These are phyloP conservation scores for Pyracantha coccinea DNA, from an alignment of 331 rosid species.

Conservation along the genomic window DNA sequence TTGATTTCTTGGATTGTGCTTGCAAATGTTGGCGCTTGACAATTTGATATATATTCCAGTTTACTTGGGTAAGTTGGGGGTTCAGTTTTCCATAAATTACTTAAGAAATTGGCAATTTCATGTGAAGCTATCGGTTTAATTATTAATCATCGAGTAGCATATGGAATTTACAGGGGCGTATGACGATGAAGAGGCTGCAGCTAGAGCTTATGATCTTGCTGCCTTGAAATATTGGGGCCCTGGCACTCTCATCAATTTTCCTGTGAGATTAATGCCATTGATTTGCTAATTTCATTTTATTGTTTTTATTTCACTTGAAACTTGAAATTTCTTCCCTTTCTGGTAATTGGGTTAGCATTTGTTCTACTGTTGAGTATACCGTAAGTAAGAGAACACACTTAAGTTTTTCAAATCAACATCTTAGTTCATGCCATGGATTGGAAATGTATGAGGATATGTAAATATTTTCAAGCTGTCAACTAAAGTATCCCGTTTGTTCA, in stretches of 20 bases:
- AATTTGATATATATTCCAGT: slow-evolving; percentile 43
- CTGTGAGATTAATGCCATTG: slow-evolving; percentile 49
- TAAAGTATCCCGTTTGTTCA: not conserved
- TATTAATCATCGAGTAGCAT: slow-evolving; percentile 9
- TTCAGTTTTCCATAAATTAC: not conserved
- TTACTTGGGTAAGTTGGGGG: slow-evolving; percentile 74
- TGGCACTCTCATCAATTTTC: slow-evolving; percentile 94
- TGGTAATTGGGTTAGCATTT: not conserved
- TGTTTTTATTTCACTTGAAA: not conserved
- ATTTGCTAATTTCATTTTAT: not conserved
- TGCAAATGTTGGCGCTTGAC: slow-evolving; percentile 23
- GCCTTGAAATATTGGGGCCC: slow-evolving; percentile 99
- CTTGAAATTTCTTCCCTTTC: not conserved
- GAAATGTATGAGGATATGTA: too few species aligned
- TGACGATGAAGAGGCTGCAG: slow-evolving; percentile 99
- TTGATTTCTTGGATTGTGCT: slow-evolving; percentile 23
- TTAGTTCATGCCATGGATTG: not conserved
- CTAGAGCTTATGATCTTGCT: slow-evolving; percentile 98
- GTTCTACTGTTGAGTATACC: not conserved
- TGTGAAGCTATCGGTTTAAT: not conserved
- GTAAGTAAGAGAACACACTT: not conserved
- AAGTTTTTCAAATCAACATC: not conserved
- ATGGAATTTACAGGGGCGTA: slow-evolving; percentile 60
- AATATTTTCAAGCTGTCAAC: not conserved
- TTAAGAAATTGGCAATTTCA: not conserved